Evolutionary conservation across 176 grass and related monocot species (phyloP).

Genomic region (Alloteropsis semialata): DNA sequence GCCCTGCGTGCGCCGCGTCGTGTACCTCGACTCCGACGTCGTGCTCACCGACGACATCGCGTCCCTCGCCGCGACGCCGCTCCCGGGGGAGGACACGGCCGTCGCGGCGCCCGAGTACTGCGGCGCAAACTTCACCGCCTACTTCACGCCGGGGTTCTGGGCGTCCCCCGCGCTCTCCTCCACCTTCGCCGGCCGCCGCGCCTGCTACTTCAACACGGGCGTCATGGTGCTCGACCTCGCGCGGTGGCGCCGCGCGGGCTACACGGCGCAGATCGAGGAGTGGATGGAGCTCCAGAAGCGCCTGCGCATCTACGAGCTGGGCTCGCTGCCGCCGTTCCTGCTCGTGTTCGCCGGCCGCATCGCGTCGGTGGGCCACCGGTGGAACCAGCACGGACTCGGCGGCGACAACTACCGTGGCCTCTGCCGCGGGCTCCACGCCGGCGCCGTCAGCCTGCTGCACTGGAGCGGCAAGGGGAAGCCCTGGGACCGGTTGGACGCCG

Average conservation of each 20-base stretch:
- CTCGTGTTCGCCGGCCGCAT: slow-evolving; percentile 79
- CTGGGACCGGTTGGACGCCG: slow-evolving; percentile 64
- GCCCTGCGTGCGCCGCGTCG: slow-evolving; percentile 66
- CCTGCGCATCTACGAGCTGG: slow-evolving; percentile 80
- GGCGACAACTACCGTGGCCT: slow-evolving; percentile 76
- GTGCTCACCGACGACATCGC: slow-evolving; percentile 84
- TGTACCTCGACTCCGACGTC: slow-evolving; percentile 93
- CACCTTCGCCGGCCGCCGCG: slow-evolving; percentile 38
- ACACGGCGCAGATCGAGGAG: slow-evolving; percentile 68
- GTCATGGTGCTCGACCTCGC: slow-evolving; percentile 82
- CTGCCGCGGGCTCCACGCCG: slow-evolving; percentile 79
- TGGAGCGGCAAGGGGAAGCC: slow-evolving; percentile 97
- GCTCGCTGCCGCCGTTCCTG: slow-evolving; percentile 85
- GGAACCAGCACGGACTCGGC: slow-evolving; percentile 95
- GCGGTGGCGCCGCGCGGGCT: slow-evolving; percentile 47
- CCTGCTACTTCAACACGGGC: slow-evolving; percentile 94
- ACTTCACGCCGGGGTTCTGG: slow-evolving; percentile 88
- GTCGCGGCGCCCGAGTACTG: slow-evolving; percentile 86
- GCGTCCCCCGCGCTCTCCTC: slow-evolving; percentile 36
- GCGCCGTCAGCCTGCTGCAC: slow-evolving; percentile 79
- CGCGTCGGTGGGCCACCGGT: slow-evolving; percentile 65
- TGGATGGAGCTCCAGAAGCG: slow-evolving; percentile 93
- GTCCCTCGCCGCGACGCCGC: slow-evolving; percentile 50
- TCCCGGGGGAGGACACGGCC: not conserved
- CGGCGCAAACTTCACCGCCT: slow-evolving; percentile 74